Evolutionary conservation across 306 rosid species (phyloP), one percentile per base, ranked within the genome.

Genomic region (Dalbergia oliveri): DNA sequence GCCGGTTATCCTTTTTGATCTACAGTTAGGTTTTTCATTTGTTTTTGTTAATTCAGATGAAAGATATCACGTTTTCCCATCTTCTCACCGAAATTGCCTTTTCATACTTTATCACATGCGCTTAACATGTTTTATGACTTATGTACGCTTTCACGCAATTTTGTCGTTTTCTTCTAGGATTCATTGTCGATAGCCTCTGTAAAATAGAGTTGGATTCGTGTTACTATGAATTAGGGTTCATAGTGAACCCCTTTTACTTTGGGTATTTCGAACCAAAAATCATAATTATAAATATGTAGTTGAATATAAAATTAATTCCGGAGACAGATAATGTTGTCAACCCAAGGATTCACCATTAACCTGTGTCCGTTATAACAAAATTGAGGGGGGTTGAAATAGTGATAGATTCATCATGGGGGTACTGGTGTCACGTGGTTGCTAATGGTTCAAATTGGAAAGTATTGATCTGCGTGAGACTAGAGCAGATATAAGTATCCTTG

Each of bases 381-480:
- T 11, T 47, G 15, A 71, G 18, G 54, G 5, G 37, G 56, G 39
- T 14, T 56, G 21, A 14, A 39, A 58, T 15, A 11, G 78, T 73
- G 12, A 9, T 39, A 73, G 67, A 57, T 11, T 8, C 56, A 7
- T 41, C 12, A 39, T 19, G 66, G 8, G 19, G 41, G 56, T 57
- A 13, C 78, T 58, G 41, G 43, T 11, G 45, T 26, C 63, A 15
- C 45, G 41, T 37, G 41, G 41, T 13, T 53, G n/a, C 16, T 35
- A 45, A 26, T 37, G 37, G 50, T 18, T 11, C 66, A 73, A 39
- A 6, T 58, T 57, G 45, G 57, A 15, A 18, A 41, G 19, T 73
- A 4, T 23, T 31, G 50, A 73, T 57, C 33, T 58, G 47, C 56
- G 15, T 60, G 69, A 59, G 9, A 44, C 59, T 74, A 67, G 37